These are phyloP conservation scores for Psidium guajava DNA, from an alignment of 345 rosid genomes.

Conservation along the genomic window DNA sequence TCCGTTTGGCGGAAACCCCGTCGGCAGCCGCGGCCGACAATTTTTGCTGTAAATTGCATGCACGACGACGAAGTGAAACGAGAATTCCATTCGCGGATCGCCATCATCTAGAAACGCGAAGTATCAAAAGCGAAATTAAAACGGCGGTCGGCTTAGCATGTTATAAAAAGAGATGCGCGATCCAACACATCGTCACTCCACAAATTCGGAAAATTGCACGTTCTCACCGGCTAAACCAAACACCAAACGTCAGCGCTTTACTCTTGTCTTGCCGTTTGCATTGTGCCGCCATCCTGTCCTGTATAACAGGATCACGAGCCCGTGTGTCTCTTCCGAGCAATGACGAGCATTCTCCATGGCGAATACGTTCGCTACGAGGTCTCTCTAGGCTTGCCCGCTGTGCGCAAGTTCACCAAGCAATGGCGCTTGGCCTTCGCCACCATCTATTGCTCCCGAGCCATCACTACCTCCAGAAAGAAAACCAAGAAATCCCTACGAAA, in stretches of 20 bases:
- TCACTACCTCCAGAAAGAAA: neutral
- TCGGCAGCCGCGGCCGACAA: no score
- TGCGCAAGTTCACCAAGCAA: slow-evolving; percentile 16
- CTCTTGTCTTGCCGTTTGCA: neutral
- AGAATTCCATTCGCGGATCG: no score
- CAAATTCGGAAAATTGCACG: neutral
- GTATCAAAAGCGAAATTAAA: no score
- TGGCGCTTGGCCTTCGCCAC: slow-evolving; percentile 45
- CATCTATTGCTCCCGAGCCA: slow-evolving; percentile 34
- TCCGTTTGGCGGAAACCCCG: no score
- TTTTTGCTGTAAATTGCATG: no score
- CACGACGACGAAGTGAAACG: no score
- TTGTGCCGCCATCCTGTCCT: neutral
- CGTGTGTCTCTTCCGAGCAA: neutral
- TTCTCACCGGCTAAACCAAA: neutral
- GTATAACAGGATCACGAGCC: neutral
- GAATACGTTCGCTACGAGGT: neutral
- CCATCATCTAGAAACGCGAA: no score
- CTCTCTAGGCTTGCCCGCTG: slow-evolving; percentile 9
- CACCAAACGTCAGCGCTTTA: neutral
- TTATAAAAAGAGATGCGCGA: no score
- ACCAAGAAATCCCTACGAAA: neutral
- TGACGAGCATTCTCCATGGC: neutral
- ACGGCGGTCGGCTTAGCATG: no score
- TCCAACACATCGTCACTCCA: neutral